Base-by-base conservation (phyloP, 2,329 filamentous ascomycete genomes). In the Penicillium sp. region DNA sequence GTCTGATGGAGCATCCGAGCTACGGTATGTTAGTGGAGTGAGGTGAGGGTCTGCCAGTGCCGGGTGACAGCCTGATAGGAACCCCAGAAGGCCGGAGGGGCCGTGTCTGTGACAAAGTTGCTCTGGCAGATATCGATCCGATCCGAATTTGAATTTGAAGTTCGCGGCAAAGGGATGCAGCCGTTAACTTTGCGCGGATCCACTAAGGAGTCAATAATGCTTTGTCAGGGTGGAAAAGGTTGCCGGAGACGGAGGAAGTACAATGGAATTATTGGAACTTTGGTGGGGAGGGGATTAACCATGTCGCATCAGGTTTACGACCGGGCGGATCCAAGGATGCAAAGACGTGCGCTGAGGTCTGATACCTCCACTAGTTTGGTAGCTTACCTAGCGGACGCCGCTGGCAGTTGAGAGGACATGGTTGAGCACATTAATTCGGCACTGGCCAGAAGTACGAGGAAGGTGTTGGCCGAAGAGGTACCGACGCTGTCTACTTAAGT, bases 301-400 rank as follows among this genome's bases (percentile, higher is more conserved):
- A 52, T 43, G 56, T 61, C 55, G 49, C 50, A 56, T 56, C 56
- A 33, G 56, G 50, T 49, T 60, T 54, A 40, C n/a, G 43, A 39
- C 46, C 19, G 22, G 31, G 47, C 47, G 47, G 39, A 53, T 33
- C 50, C 50, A 33, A 43, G 51, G 39, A 54, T 46, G 39, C 19
- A 22, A 43, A 44, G 51, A n/a, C 19, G 27, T 18, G 16, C 24
- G 24, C 22, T 33, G 22, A 22, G 24, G 22, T 24, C 39, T 54
- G 39, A 46, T 54, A 35, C 39, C 39, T 31, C 24, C 16, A 13
- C 43, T 33, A 33, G 27, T 7, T 31, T 9, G 18, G 7, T 33
- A 47, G 44, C 41, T 44, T 44, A 24, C 18, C 19, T 22, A 43
- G 24, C 16, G 5, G 31, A 10, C 7, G 9, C 31, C 31, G 16